Evolutionary conservation across 306 rosid species (phyloP).

Genomic region (Citrullus mucosospermus): DNA sequence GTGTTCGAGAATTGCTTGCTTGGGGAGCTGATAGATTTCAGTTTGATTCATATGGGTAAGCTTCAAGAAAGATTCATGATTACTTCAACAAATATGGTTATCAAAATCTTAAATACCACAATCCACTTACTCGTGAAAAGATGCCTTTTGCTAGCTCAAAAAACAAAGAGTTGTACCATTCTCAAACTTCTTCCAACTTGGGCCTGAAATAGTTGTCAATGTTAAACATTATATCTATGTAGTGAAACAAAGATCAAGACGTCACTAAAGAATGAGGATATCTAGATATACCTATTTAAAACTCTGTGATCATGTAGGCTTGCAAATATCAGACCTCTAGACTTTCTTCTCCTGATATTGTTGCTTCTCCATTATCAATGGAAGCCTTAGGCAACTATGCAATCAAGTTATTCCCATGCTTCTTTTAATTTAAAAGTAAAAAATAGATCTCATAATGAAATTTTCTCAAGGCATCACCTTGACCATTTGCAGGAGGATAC

Average conservation of each 20-base stretch:
- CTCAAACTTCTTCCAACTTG: no score
- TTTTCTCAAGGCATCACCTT: neutral
- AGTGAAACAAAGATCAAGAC: neutral
- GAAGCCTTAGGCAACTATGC: neutral
- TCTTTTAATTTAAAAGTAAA: neutral
- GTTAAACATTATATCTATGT: neutral
- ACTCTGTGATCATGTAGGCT: neutral
- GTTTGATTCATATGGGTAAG: conserved; percentile 63
- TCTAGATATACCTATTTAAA: neutral
- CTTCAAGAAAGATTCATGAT: neutral
- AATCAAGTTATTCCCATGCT: neutral
- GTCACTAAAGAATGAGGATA: neutral
- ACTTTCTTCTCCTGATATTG: neutral
- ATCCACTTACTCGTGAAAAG: neutral
- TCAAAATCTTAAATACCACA: neutral
- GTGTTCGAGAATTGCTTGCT: conserved; percentile 68
- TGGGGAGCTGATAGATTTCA: conserved; percentile 90
- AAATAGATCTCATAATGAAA: neutral
- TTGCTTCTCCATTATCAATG: neutral
- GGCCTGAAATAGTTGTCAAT: no score
- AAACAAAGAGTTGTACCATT: neutral
- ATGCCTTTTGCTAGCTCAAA: neutral
- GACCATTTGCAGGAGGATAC: conserved; percentile 58
- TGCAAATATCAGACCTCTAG: neutral
- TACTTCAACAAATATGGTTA: neutral